A percentile compares a stretch with the other conserved stretches of the same genome.
Conservation (phyloP, 2,329 filamentous ascomycete species). For the Colletotrichum lentis region DNA sequence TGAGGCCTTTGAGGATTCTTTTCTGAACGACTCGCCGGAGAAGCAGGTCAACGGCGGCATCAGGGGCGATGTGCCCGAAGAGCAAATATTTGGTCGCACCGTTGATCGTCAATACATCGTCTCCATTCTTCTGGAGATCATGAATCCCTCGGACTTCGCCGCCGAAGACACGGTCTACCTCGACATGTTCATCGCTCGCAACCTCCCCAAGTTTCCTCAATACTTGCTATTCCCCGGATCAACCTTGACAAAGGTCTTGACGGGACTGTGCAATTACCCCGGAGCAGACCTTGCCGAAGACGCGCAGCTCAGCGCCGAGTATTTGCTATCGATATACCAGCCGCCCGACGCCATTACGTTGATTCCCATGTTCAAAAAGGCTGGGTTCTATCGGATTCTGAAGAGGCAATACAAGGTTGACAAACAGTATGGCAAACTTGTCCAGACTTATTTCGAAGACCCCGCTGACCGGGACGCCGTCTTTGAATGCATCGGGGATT, state of each 20-base stretch:
- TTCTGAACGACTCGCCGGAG: constrained; percentile 82
- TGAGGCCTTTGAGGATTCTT: constrained; percentile 95
- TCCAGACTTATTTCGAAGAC: constrained; percentile 87
- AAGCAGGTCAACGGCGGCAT: constrained; percentile 63
- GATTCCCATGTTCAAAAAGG: constrained; percentile 79
- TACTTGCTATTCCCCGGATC: constrained; percentile 91
- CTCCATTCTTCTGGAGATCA: constrained; percentile 88
- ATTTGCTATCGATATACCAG: constrained; percentile 90
- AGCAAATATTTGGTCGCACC: constrained; percentile 72
- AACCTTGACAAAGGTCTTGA: constrained; percentile 80
- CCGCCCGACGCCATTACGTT: constrained; percentile 81
- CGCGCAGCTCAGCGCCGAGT: constrained; percentile 96
- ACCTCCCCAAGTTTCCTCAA: constrained; percentile 94
- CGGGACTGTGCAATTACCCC: constrained; percentile 85
- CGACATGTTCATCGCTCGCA: constrained; percentile 98
- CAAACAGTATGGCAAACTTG: constrained; percentile 78
- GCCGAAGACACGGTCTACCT: constrained; percentile 88
- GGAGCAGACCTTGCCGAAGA: constrained; percentile 84
- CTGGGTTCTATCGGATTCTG: constrained; percentile 88
- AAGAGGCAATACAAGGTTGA: constrained; percentile 87
- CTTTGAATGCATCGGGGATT: constrained; percentile 82
- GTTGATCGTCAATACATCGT: constrained; percentile 93
- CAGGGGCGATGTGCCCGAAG: constrained; percentile 64
- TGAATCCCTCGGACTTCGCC: constrained; percentile 80
- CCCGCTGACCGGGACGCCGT: constrained; percentile 75